Base-by-base conservation (phyloP, 148 eudicot genomes). In the Pouteria glomerata region DNA sequence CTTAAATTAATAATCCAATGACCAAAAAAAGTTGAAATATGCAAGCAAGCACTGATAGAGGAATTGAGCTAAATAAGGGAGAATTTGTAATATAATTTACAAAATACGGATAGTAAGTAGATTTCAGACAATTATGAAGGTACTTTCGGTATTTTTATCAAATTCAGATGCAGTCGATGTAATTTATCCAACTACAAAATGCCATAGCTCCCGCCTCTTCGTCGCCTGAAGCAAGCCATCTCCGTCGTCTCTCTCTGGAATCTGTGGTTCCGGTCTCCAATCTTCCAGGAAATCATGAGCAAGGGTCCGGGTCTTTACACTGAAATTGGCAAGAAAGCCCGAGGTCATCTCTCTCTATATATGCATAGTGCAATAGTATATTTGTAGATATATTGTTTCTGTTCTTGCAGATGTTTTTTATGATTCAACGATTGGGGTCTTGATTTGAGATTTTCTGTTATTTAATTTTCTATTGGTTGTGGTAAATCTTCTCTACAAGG, bases 251-350 rank as follows among this genome's bases (percentile, higher is more conserved):
- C 63, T 44, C 55, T 45, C 48, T 56, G 4, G 33, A 27, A 19
- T 57, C 33, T 30, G 30, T 10, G 21, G n/a, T 70, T 26, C 19
- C 3, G 53, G n/a, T 8, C 55, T 68, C 57, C 44, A 51, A 30
- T 50, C 21, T n/a, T n/a, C 44, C 41, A n/a, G 31, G 63, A 44
- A 69, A 71, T 26, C 52, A 88, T 88, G 93, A 88, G 70, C 47
- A 87, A 87, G 73, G 95, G 95, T 67, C 95, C 95, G 1, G 95
- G 95, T 45, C 85, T 89, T 16, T 89, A 89, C 82, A 63, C 74
- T 12, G 86, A 79, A 42, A 85, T 89, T 55, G 95, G 91, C 74
- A 89, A 85, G 66, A 80, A 68, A 37, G 78, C 91, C 19, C 72
- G 86, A 87, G 95, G 95, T 86, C 3, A 12, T 64, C 37, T 58